These are phyloP conservation scores for Boechera stricta DNA, from an alignment of 345 rosid species.

Conservation along the genomic window DNA sequence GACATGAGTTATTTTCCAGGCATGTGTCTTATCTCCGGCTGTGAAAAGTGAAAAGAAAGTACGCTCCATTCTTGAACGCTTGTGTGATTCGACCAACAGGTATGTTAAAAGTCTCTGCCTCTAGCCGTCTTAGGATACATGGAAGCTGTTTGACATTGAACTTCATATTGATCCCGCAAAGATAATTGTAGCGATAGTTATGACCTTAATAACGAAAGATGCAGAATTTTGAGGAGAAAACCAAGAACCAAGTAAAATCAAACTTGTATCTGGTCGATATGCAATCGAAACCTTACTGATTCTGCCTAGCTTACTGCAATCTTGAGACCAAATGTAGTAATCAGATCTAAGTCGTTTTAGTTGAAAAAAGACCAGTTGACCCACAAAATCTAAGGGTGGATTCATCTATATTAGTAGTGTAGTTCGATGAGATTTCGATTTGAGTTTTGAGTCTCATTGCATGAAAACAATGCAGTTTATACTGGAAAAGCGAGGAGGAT, in stretches of 20 bases:
- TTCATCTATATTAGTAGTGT: constrained; percentile 1
- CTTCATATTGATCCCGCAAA: neutral
- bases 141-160: constrained; percentile 2
- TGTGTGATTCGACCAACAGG: constrained; percentile 84
- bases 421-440: neutral
- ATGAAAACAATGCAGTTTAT: constrained; percentile 59
- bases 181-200: constrained; percentile 2
- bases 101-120: constrained; percentile 42
- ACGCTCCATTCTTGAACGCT: constrained; percentile 83
- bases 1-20: constrained; percentile 55
- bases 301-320: neutral
- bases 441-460: constrained; percentile 10
- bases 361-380: neutral
- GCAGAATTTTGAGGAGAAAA: constrained; percentile 8
- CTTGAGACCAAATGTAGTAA: neutral
- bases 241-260: constrained; percentile 12
- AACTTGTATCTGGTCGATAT: neutral
- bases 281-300: constrained; percentile 13
- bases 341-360: neutral
- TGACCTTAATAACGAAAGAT: constrained; percentile 8
- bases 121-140: constrained; percentile 5
- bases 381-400: neutral
- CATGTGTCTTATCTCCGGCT: constrained; percentile 87
- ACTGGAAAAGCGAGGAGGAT: constrained; percentile 95
- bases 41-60: constrained; percentile 91